phyloP scores from a whole-genome alignment of 1,139 yeast species.

The Diutina rugosa region DNA sequence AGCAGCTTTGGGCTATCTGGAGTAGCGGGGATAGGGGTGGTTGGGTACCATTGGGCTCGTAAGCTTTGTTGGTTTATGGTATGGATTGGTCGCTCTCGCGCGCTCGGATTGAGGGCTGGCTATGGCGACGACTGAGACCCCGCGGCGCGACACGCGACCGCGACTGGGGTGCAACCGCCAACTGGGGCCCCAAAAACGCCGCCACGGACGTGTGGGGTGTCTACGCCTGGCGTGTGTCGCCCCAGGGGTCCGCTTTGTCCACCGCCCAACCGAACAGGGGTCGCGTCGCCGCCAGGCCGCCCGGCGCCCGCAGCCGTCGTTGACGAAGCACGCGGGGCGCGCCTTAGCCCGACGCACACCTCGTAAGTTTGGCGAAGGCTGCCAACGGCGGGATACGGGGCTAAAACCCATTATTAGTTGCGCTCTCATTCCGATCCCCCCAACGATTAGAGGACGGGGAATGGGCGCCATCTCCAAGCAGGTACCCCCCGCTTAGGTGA shows the following conservation, averaged over 20 bases:
- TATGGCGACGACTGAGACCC: too few relatives aligned
- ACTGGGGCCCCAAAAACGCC: too few relatives aligned
- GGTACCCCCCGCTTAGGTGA: background rate
- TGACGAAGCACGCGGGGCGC: background rate
- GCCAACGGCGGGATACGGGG: background rate
- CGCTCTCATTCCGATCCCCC: background rate
- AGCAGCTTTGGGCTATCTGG: too few relatives aligned
- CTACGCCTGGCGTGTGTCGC: background rate
- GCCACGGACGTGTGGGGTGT: too few relatives aligned
- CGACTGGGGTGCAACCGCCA: too few relatives aligned
- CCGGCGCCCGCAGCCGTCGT: background rate
- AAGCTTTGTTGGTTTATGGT: too few relatives aligned
- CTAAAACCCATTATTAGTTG: background rate
- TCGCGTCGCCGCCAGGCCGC: background rate
- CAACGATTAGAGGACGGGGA: background rate
- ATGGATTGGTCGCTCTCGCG: too few relatives aligned
- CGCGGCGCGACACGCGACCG: too few relatives aligned
- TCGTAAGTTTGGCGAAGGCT: background rate
- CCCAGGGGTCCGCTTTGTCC: background rate
- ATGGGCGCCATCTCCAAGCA: background rate
- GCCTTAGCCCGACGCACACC: background rate
- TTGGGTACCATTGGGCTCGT: too few relatives aligned
- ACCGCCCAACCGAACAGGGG: background rate
- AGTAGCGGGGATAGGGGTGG: too few relatives aligned
- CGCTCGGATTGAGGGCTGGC: too few relatives aligned